These are phyloP conservation scores for Cladophialophora chaetospira DNA, from an alignment of 2,329 filamentous ascomycete species.

Conservation along the genomic window DNA sequence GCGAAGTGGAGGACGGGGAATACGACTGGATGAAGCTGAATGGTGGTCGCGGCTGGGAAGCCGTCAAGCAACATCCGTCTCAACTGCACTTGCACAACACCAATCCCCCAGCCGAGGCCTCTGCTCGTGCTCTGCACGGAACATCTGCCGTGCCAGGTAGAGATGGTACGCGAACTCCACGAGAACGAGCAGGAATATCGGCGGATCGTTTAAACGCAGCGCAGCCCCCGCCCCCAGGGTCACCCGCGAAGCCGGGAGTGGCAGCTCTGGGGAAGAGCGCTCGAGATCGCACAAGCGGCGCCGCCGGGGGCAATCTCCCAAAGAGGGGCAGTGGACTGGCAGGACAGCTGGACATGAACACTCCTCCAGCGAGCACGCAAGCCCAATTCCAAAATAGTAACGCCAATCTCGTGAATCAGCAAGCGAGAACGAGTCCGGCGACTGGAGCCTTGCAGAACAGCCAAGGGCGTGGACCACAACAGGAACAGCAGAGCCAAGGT, in stretches of 20 bases:
- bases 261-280: slow-evolving; percentile 58
- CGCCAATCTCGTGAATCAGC: slow-evolving; percentile 72
- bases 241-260: slow-evolving; percentile 75
- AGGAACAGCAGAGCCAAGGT: slow-evolving; percentile 69
- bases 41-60: slow-evolving; percentile 89
- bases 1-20: slow-evolving; percentile 94
- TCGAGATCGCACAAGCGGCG: slow-evolving; percentile 73
- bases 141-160: slow-evolving; percentile 48
- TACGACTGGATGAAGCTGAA: slow-evolving; percentile 99
- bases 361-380: slow-evolving; percentile 86
- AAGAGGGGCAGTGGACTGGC: slow-evolving; percentile 37
- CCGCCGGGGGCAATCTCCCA: slow-evolving; percentile 48
- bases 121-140: slow-evolving; percentile 80
- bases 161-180: slow-evolving; percentile 48
- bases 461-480: slow-evolving; percentile 53
- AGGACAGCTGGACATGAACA: slow-evolving; percentile 65
- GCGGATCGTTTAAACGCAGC: slow-evolving; percentile 90
- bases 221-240: slow-evolving; percentile 78
- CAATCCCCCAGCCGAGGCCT: slow-evolving; percentile 76
- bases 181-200: slow-evolving; percentile 67
- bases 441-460: slow-evolving; percentile 63
- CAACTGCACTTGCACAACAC: slow-evolving; percentile 78
- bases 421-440: slow-evolving; percentile 58
- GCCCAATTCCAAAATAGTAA: slow-evolving; percentile 96
- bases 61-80: slow-evolving; percentile 68